These are phyloP conservation scores for Plasmodium knowlesi DNA, from an alignment of 169 alveolate species.

Conservation along the genomic window DNA sequence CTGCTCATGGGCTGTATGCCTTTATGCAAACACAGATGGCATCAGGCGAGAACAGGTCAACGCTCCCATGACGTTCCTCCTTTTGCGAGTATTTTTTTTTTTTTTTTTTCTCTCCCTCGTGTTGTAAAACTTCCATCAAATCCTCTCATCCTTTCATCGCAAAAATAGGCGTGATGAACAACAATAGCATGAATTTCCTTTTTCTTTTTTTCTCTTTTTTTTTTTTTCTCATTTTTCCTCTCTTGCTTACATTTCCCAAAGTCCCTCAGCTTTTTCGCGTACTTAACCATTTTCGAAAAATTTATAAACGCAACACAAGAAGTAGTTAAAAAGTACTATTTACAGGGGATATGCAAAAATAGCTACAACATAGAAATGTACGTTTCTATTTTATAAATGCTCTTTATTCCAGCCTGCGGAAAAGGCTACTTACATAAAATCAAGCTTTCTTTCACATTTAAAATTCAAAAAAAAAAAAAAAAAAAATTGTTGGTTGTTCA, in stretches of 20 bases:
- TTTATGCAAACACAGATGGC: neutral
- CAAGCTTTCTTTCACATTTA: neutral
- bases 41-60: neutral
- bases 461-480: neutral
- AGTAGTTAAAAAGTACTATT: neutral
- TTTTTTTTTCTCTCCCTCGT: neutral
- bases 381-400: neutral
- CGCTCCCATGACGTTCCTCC: neutral
- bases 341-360: neutral
- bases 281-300: constrained; percentile 56
- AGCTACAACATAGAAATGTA: neutral
- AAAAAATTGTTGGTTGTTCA: neutral
- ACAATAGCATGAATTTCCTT: neutral
- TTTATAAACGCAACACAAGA: neutral
- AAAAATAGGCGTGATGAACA: neutral
- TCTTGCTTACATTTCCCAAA: constrained; percentile 51
- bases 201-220: too few species aligned
- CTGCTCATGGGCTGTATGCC: neutral
- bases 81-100: neutral
- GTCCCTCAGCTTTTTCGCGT: constrained; percentile 59
- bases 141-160: neutral
- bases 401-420: neutral
- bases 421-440: neutral
- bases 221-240: neutral
- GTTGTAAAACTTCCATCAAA: neutral